These are phyloP conservation scores for Tarenaya hassleriana DNA, from an alignment of 345 rosid species.

Conservation along the genomic window DNA sequence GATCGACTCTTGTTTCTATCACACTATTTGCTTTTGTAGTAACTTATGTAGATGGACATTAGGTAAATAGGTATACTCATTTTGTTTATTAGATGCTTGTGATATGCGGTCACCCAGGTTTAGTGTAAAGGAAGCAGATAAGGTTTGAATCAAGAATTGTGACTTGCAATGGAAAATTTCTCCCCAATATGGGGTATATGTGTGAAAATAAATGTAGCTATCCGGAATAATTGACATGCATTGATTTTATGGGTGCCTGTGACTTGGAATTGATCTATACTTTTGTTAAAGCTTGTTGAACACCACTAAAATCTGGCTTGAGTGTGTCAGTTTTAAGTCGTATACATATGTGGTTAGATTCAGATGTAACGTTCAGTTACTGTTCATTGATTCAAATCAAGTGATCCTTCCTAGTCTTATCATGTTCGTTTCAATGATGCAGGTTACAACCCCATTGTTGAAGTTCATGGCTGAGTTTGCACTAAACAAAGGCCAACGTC, in stretches of 20 bases:
- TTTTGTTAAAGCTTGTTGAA: conserved; percentile 1
- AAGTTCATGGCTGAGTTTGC: conserved; percentile 99
- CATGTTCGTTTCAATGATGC: conserved; percentile 28
- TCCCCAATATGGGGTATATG: neutral
- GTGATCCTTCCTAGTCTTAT: conserved; percentile 18
- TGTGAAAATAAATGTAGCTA: neutral
- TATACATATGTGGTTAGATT: neutral
- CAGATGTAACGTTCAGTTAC: too few species aligned
- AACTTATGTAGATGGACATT: too few species aligned
- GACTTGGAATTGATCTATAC: conserved; percentile 1
- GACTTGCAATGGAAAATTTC: neutral
- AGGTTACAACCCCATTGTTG: conserved; percentile 92
- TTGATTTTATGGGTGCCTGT: neutral
- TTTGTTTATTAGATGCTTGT: too few species aligned
- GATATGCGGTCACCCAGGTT: too few species aligned
- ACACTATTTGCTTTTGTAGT: too few species aligned
- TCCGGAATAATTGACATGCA: neutral
- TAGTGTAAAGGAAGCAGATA: too few species aligned
- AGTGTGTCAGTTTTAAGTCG: neutral
- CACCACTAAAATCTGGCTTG: neutral
- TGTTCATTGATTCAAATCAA: neutral
- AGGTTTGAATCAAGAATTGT: too few species aligned
- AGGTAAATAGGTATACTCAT: too few species aligned
- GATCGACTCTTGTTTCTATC: too few species aligned
- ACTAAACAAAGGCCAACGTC: conserved; percentile 87